A percentile compares a stretch with the other conserved stretches of the same genome.
Conservation (phyloP, 2,329 filamentous ascomycete species). For the Diplodia scrobiculata region DNA sequence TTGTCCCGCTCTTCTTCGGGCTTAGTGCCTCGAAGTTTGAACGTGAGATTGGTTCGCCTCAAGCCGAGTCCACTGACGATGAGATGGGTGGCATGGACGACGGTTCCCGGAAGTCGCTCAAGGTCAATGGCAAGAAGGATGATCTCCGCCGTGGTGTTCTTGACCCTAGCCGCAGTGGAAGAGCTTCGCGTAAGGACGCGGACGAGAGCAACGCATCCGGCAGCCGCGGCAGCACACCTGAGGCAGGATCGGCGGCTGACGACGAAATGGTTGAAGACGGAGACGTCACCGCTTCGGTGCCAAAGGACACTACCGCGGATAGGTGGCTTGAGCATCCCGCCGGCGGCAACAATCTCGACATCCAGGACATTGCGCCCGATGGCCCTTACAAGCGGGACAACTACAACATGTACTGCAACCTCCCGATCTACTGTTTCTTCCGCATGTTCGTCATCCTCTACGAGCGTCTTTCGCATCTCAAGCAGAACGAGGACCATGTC, state of each 20-base stretch:
- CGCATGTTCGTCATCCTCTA: slow-evolving; percentile 91
- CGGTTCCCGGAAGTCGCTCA: slow-evolving; percentile 68
- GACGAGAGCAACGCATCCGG: slow-evolving; percentile 75
- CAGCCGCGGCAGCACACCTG: slow-evolving; percentile 88
- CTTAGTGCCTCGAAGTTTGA: slow-evolving; percentile 60
- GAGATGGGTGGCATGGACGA: slow-evolving; percentile 65
- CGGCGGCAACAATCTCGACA: slow-evolving; percentile 59
- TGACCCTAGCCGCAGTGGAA: slow-evolving; percentile 72
- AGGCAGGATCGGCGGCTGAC: slow-evolving; percentile 73
- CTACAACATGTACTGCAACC: slow-evolving; percentile 90
- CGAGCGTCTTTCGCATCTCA: slow-evolving; percentile 78
- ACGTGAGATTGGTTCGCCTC: slow-evolving; percentile 59
- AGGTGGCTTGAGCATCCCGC: slow-evolving; percentile 65
- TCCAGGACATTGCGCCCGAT: slow-evolving; percentile 70
- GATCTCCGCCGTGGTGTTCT: slow-evolving; percentile 82
- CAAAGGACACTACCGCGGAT: slow-evolving; percentile 56
- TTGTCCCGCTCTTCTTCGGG: slow-evolving; percentile 55
- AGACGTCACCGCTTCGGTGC: slow-evolving; percentile 55
- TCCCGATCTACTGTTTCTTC: slow-evolving; percentile 92
- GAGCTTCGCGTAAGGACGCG: slow-evolving; percentile 70
- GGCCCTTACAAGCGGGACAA: slow-evolving; percentile 77
- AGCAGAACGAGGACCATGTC: slow-evolving; percentile 74
- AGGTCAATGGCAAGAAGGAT: slow-evolving; percentile 65
- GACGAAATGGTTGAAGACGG: slow-evolving; percentile 66
- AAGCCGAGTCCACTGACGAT: slow-evolving; percentile 71